Evolutionary conservation across 805 yeast genomes (phyloP), one percentile per base, ranked within the genome.

Genomic region (Candida corydali): DNA sequence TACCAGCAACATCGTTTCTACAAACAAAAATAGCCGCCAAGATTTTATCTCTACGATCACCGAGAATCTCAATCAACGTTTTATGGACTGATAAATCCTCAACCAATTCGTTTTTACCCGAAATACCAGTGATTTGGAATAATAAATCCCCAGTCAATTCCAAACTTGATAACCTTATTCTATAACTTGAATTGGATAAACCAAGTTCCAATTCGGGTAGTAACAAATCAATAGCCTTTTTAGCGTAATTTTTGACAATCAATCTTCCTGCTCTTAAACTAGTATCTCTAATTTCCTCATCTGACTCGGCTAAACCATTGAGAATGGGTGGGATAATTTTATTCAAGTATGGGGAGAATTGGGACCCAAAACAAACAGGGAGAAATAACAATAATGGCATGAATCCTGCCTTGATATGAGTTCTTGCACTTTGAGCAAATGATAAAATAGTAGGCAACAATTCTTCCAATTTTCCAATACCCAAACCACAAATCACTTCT

Each of bases 161-260:
- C 29, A 93, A 94, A 24, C 97, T 88, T 1, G 96, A 85, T 40
- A 88, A 70, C 60, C 99, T 79, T 54, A 93, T 93, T 54, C 97
- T 80, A 60, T 84, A 77, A 52, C 79, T 85, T 41, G 73, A 63
- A 59, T 87, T 95, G 35, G 87, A 77, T 57, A 93, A 69, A 28
- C 99, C 99, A 37, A 68, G 70, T 61, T 93, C 98, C 41, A 93
- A 74, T 60, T 93, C 98, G 18, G 99, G 99, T 39, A 93, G 72
- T 49, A 93, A 72, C 51, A 93, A 69, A 55, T 91, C 98, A 42
- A 93, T 87, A 18, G 98, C 96, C 61, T 83, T 83, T 20, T 80
- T 76, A 8, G 98, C 96, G 57, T 87, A 93, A 58, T 87, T 88
- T 57, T 80, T 79, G 26, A 93, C 98, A 52, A 93, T 76, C 44